Evolutionary conservation across 2,329 filamentous ascomycete genomes (phyloP), one percentile per base, ranked within the genome.

Genomic region (Exophiala spinifera): DNA sequence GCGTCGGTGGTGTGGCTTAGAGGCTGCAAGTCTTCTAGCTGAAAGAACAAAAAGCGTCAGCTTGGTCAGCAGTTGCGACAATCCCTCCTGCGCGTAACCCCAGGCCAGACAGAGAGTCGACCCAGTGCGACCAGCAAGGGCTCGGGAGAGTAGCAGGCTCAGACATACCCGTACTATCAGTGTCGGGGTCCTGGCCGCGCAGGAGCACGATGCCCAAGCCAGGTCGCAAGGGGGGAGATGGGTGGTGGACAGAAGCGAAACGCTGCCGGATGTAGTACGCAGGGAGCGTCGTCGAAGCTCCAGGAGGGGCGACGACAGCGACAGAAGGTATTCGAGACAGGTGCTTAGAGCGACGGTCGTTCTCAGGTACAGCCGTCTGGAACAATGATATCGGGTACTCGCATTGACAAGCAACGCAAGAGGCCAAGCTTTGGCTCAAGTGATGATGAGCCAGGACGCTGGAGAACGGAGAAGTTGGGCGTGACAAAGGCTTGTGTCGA

Each of bases 351-450:
- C 6, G 36, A n/a, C 3, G 5, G 4, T 19, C n/a, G 17, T 15
- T 15, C 36, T n/a, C 13, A 19, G 2, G 14, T 15, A 39, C 36
- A 39, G 36, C 36, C 14, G 3, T 39, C 36, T 5, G 36, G 14
- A 11, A 39, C 6, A 39, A 11, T 39, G 17, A 39, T 19, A 19
- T 39, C 36, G 36, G 17, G 11, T 39, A 19, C n/a, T 15, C 10
- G n/a, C 42, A 44, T 15, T n/a, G 42, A 44, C 42, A 21, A 44
- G 21, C n/a, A 37, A 33, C 28, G 19, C 36, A 45, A 31, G 46
- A 49, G 52, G 57, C 57, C 52, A 60, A 60, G 57, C 57, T 57
- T 60, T 56, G 55, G 21, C 51, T 46, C 46, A 55, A 42, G 31
- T 46, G 17, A 46, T 42, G 33, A 42, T 53, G 52, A 54, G 52